phyloP scores from a whole-genome alignment of 768 basidiomycete genomes.

The Pleurotus ostreatus region DNA sequence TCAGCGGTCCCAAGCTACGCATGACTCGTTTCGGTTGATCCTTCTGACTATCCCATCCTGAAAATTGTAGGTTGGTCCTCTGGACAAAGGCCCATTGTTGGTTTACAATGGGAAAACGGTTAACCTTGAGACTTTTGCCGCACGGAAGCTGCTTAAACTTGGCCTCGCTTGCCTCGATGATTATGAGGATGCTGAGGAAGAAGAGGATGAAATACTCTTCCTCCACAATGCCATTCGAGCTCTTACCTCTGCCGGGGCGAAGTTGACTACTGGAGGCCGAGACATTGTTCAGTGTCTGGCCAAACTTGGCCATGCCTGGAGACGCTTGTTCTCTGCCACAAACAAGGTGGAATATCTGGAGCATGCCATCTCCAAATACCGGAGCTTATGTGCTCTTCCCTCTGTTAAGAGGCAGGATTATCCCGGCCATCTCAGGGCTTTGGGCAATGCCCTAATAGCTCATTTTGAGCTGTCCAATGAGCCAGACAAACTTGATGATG shows the following conservation, averaged over 20 bases:
- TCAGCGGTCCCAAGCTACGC: too few relatives aligned
- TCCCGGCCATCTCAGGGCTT: not conserved
- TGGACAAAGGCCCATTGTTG: not conserved
- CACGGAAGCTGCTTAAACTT: not conserved
- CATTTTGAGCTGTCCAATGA: not conserved
- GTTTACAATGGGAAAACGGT: not conserved
- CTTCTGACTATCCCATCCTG: too few relatives aligned
- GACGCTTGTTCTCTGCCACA: not conserved
- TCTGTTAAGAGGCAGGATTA: not conserved
- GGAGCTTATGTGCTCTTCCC: not conserved
- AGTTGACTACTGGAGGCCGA: not conserved
- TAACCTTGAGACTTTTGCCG: not conserved
- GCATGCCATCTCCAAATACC: not conserved
- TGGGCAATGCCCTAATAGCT: not conserved
- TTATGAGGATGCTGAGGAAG: not conserved
- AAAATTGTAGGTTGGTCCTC: too few relatives aligned
- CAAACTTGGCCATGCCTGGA: not conserved
- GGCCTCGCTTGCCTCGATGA: not conserved
- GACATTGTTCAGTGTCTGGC: not conserved
- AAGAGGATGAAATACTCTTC: not conserved
- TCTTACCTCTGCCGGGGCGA: not conserved
- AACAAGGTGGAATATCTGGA: not conserved
- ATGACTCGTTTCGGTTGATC: too few relatives aligned
- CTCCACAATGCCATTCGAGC: not conserved
- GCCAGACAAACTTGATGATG: not conserved